Conservation (phyloP, 441 rosid species). For the Brassica balearica region DNA sequence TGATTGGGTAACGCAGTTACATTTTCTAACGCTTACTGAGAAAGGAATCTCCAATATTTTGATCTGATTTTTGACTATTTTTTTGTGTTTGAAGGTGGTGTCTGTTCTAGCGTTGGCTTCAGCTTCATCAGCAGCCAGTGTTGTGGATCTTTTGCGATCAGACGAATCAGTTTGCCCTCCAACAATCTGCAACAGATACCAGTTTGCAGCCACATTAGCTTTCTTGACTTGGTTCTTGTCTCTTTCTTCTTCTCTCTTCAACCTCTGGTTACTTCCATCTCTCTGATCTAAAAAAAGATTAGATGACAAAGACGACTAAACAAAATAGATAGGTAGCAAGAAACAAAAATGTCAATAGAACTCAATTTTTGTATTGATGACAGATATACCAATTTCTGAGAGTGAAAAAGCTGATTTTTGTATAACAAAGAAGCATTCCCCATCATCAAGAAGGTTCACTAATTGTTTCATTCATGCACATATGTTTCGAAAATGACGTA, state of each 20-base stretch:
- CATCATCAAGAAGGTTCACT: background rate
- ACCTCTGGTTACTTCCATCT: constrained; percentile 78
- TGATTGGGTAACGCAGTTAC: constrained; percentile 64
- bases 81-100: constrained; percentile 53
- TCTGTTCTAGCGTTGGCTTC: constrained; percentile 75
- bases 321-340: constrained; percentile 29
- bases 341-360: constrained; percentile 24
- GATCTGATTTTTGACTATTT: background rate
- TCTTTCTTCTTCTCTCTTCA: constrained; percentile 74
- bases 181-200: constrained; percentile 69
- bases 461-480: constrained; percentile 10
- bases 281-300: constrained; percentile 46
- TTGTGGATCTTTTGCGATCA: constrained; percentile 62
- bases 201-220: constrained; percentile 81
- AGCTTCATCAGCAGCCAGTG: constrained; percentile 82
- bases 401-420: background rate
- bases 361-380: constrained; percentile 16
- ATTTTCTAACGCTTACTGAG: background rate
- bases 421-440: background rate
- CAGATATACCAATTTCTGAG: background rate
- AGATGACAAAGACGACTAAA: constrained; percentile 5
- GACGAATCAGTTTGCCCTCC: constrained; percentile 52
- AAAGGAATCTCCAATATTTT: background rate
- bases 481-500: background rate
- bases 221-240: constrained; percentile 81